These are phyloP conservation scores for Jatropha podagrica DNA, from an alignment of 441 rosid genomes.

Conservation along the genomic window DNA sequence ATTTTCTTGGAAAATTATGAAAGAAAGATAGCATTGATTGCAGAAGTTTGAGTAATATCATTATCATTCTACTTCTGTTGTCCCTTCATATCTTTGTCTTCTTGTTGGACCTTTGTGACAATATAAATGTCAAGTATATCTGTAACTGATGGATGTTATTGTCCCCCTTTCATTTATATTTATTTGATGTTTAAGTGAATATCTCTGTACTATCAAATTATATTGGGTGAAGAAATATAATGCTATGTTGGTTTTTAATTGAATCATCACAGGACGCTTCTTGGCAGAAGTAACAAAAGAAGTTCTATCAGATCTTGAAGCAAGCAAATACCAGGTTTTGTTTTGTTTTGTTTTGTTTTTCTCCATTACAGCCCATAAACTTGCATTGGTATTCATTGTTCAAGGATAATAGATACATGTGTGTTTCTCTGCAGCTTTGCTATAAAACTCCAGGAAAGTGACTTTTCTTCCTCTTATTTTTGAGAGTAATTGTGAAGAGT, in stretches of 20 bases:
- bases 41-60: background rate
- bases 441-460: background rate
- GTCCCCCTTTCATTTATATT: background rate
- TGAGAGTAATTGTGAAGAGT: too few relatives aligned
- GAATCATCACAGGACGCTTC: slow-evolving; percentile 57
- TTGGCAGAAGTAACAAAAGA: slow-evolving; percentile 73
- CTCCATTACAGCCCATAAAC: background rate
- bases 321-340: slow-evolving; percentile 73
- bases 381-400: background rate
- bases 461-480: background rate
- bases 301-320: slow-evolving; percentile 66
- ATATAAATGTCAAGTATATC: background rate
- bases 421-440: background rate
- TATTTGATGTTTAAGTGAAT: slow-evolving; percentile 3
- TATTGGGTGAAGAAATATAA: background rate
- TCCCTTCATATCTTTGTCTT: background rate
- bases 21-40: background rate
- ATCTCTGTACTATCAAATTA: background rate
- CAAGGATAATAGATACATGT: background rate
- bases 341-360: background rate
- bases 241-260: slow-evolving; percentile 20
- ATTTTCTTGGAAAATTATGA: background rate
- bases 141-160: background rate
- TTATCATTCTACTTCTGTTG: background rate
- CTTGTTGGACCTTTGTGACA: background rate